Base-by-base conservation (phyloP, 805 yeast genomes). In the Zygoascus biomembranicola region DNA sequence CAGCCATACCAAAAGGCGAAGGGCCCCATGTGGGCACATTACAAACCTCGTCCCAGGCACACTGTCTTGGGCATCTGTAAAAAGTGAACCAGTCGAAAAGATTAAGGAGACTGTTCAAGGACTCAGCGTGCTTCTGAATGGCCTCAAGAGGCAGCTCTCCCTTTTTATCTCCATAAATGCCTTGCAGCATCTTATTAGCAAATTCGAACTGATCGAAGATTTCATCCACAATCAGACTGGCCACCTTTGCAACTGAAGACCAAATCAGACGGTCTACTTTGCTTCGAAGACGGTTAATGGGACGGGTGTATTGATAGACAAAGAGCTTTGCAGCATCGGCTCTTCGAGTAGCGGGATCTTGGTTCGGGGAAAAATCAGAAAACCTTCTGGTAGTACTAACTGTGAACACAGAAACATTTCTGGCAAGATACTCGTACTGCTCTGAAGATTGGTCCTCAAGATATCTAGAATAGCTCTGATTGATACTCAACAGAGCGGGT, bases 401-500 rank as follows among this genome's bases (percentile, higher is more conserved):
- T 4, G 54, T 37, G 14, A 35, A 46, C 19, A 14, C 20, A 19
- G 50, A 14, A 13, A 52, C 8, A 23, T 46, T 46, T 18, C 35
- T 11, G n/a, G 49, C 54, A 6, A 52, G 32, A 19, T 44, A 35
- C 10, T 32, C 28, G 11, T 31, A 20, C n/a, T 31, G n/a, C 26
- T 18, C 14, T 14, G 20, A 16, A 9, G 37, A 23, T 20, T 28
- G 16, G 13, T 16, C 31, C n/a, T 11, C 18, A 16, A 16, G 14
- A 61, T 53, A 53, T 19, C 43, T 60, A 13, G 48, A 8, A 60
- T 75, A 66, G 0, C 78, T 69, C 13, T 67, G 62, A 52, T 79
- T 76, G 51, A 81, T 55, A 6, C 65, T 60, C 43, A 68, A 57
- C 31, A 82, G 59, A 37, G 75, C 64, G 11, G 85, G 84, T 1